Percentiles rank a stretch among this genome's conserved stretches.
These are phyloP conservation scores for Kingdonia uniflora DNA, from an alignment of 164 flowering plant species.

Conservation along the genomic window DNA sequence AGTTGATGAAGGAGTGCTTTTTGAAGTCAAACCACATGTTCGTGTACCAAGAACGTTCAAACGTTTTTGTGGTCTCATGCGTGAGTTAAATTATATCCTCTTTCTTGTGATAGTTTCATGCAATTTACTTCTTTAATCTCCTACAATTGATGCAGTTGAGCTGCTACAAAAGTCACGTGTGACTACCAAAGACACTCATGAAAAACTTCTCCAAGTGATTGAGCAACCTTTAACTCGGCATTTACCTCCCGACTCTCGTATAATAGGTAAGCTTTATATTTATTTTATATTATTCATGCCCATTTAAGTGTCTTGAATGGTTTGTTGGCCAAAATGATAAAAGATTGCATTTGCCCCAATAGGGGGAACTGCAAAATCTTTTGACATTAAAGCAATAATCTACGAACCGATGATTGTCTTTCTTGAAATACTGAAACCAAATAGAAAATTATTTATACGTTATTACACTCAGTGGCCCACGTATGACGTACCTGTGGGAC, in stretches of 20 bases:
- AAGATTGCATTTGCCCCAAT: too few relatives aligned
- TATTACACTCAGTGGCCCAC: too few relatives aligned
- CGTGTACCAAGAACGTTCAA: constrained; percentile 91
- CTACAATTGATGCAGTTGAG: constrained; percentile 48
- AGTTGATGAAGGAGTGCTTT: constrained; percentile 79
- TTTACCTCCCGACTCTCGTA: constrained; percentile 60
- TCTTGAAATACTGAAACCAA: too few relatives aligned
- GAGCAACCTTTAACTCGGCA: constrained; percentile 85
- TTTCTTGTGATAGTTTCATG: background rate
- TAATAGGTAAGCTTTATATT: constrained; percentile 46
- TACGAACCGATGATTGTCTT: too few relatives aligned
- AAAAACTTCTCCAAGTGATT: constrained; percentile 69
- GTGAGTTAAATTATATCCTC: constrained; percentile 37
- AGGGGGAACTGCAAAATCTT: too few relatives aligned
- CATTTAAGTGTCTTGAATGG: too few relatives aligned
- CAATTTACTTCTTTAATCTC: background rate
- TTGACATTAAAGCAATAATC: too few relatives aligned
- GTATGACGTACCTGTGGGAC: too few relatives aligned
- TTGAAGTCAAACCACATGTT: constrained; percentile 82
- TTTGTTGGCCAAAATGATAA: too few relatives aligned
- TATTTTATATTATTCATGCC: background rate
- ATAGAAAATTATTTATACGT: too few relatives aligned
- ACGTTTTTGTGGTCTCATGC: constrained; percentile 80
- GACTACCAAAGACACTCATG: constrained; percentile 57
- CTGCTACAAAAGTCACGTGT: constrained; percentile 70